Evolutionary conservation across 2,329 filamentous ascomycete species (phyloP).

Genomic region (Nothophaeocryptopus gaeumannii): DNA sequence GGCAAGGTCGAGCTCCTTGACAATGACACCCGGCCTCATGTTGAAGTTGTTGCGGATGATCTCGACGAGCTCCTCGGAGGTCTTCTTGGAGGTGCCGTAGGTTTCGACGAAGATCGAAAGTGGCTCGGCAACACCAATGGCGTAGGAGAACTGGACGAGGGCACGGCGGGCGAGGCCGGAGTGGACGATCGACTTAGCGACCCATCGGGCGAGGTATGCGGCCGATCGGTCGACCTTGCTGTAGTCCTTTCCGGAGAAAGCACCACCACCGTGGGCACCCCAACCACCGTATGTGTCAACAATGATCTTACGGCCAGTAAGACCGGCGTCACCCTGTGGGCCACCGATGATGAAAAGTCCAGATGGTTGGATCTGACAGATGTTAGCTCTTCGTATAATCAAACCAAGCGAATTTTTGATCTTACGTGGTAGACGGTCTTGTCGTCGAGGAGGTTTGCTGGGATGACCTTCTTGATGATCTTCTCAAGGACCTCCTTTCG

Average conservation of each 20-base stretch:
- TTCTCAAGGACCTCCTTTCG: conserved; percentile 95
- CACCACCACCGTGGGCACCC: conserved; percentile 99
- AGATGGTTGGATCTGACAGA: conserved; percentile 81
- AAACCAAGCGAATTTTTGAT: conserved; percentile 20
- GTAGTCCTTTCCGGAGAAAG: conserved; percentile 99
- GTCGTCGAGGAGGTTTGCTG: conserved; percentile 85
- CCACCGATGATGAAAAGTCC: conserved; percentile 99
- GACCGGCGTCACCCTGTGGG: conserved; percentile 96
- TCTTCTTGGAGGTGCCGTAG: conserved; percentile 89
- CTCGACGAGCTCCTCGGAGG: conserved; percentile 86
- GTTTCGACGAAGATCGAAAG: conserved; percentile 97
- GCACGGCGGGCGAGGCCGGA: conserved; percentile 86
- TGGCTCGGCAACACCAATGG: conserved; percentile 97
- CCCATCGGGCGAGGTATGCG: conserved; percentile 96
- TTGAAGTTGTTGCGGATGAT: conserved; percentile 98
- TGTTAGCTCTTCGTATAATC: conserved; percentile 1
- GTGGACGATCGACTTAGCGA: conserved; percentile 94
- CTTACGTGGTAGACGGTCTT: conserved; percentile 91
- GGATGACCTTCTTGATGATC: conserved; percentile 94
- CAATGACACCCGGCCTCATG: conserved; percentile 95
- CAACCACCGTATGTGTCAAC: conserved; percentile 99
- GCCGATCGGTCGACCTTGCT: conserved; percentile 99
- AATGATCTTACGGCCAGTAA: conserved; percentile 98
- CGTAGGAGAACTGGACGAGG: conserved; percentile 97
- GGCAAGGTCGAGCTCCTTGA: conserved; percentile 91